A percentile compares a stretch with the other conserved stretches of the same genome.
These are phyloP conservation scores for Aspergillus cavernicola DNA, from an alignment of 495 filamentous ascomycete genomes.

Conservation along the genomic window DNA sequence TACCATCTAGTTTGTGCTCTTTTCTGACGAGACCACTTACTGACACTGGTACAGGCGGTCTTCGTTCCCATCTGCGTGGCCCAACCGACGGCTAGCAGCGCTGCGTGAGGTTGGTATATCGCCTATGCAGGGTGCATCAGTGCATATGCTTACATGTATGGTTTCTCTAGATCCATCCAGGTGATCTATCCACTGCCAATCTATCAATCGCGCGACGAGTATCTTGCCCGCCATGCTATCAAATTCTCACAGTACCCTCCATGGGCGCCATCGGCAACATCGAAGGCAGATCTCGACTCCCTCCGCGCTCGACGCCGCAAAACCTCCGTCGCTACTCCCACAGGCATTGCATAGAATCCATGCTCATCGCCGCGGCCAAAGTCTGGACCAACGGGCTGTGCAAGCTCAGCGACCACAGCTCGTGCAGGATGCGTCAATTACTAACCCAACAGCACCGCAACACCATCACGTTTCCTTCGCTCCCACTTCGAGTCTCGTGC, in stretches of 20 bases:
- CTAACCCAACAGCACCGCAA: slow-evolving; percentile 57
- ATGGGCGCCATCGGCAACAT: slow-evolving; percentile 69
- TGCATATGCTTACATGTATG: slow-evolving; percentile 15
- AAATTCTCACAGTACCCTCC: slow-evolving; percentile 61
- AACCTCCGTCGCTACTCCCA: slow-evolving; percentile 58
- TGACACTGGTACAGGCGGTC: slow-evolving; percentile 37
- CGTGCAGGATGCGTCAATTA: slow-evolving; percentile 52
- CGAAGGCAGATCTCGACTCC: slow-evolving; percentile 88
- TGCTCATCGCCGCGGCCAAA: slow-evolving; percentile 72
- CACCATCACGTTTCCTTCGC: slow-evolving; percentile 51
- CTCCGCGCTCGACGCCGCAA: slow-evolving; percentile 63
- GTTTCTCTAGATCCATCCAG: slow-evolving; percentile 5
- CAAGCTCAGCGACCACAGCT: slow-evolving; percentile 44
- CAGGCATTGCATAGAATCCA: slow-evolving; percentile 48
- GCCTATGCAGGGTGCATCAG: slow-evolving; percentile 10
- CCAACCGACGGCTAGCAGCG: slow-evolving; percentile 21
- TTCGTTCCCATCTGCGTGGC: slow-evolving; percentile 20
- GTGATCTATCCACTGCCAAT: slow-evolving; percentile 19
- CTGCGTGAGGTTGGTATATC: slow-evolving; percentile 22
- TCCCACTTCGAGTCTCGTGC: slow-evolving; percentile 22
- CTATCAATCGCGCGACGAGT: slow-evolving; percentile 16
- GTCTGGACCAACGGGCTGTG: slow-evolving; percentile 63
- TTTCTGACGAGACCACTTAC: slow-evolving; percentile 30
- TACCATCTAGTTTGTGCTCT: slow-evolving; percentile 19
- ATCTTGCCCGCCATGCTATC: slow-evolving; percentile 64